phyloP scores from a whole-genome alignment of 2,329 filamentous ascomycete species.

The Juglanconis sp. region DNA sequence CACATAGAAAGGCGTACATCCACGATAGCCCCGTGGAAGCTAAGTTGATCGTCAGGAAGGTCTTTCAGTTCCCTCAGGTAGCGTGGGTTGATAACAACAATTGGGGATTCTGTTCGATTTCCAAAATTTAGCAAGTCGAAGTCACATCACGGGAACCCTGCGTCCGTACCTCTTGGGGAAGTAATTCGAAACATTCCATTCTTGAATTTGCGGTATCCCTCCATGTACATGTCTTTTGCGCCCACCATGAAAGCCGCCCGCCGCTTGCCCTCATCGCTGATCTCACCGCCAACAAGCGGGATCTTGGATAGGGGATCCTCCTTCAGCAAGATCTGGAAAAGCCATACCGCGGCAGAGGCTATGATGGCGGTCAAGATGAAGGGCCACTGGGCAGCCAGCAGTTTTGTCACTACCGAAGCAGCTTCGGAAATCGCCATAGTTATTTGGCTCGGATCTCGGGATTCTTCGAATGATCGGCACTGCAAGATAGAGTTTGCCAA shows the following conservation, averaged over 20 bases:
- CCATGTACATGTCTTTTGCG: slow-evolving; percentile 24
- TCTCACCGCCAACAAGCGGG: slow-evolving; percentile 23
- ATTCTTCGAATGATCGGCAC: no score
- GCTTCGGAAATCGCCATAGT: slow-evolving; percentile 4
- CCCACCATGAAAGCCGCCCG: slow-evolving; percentile 24
- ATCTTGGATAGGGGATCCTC: slow-evolving; percentile 11
- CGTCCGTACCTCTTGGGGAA: not conserved
- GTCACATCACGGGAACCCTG: no score
- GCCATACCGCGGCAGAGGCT: slow-evolving; percentile 8
- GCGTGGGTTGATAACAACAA: slow-evolving; percentile 5
- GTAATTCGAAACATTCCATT: slow-evolving; percentile 13
- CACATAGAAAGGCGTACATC: not conserved
- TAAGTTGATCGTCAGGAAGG: slow-evolving; percentile 11
- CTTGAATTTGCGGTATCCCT: slow-evolving; percentile 27
- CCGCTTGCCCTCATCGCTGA: slow-evolving; percentile 25
- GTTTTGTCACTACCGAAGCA: not conserved
- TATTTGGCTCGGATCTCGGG: no score
- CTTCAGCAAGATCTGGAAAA: slow-evolving; percentile 10
- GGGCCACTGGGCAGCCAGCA: slow-evolving; percentile 8
- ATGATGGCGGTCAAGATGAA: slow-evolving; percentile 7
- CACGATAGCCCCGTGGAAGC: slow-evolving; percentile 6
- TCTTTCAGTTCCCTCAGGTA: slow-evolving; percentile 15
- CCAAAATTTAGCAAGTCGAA: not conserved
- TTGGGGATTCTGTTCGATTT: not conserved
- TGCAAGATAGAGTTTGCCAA: not conserved